A percentile compares a stretch with the other conserved stretches of the same genome.
Evolutionary conservation across 352 stramenopile species (phyloP).

Genomic region (Thraustochytrium striatum): DNA sequence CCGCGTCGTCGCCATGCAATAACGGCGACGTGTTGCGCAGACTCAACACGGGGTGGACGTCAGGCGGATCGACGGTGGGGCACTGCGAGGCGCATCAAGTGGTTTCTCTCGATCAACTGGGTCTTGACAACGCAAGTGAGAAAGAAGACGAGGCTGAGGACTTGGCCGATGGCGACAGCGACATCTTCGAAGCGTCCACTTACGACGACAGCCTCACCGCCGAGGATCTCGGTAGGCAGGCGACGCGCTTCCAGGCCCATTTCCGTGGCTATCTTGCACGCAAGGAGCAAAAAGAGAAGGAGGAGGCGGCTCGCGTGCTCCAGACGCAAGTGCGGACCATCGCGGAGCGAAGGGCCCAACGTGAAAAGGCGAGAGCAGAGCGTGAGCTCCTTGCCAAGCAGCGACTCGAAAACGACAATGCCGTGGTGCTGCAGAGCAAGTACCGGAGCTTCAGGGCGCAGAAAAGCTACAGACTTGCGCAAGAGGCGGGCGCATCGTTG

Average conservation of each 20-base stretch:
- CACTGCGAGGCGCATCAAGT: background rate
- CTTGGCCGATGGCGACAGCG: background rate
- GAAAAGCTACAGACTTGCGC: no score
- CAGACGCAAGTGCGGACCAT: slow-evolving; percentile 6
- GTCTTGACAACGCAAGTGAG: background rate
- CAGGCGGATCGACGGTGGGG: background rate
- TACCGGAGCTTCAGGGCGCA: background rate
- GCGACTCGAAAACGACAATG: background rate
- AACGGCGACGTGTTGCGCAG: background rate
- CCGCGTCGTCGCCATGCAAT: background rate
- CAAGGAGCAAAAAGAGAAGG: background rate
- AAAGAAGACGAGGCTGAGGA: background rate
- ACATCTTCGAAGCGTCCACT: background rate
- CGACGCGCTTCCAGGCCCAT: slow-evolving; percentile 26
- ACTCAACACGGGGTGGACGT: background rate
- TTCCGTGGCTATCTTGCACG: slow-evolving; percentile 1
- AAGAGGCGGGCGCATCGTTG: no score
- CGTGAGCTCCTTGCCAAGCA: no score
- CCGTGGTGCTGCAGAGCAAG: slow-evolving; percentile 21
- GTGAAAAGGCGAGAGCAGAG: background rate
- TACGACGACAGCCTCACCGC: background rate
- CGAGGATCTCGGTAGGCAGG: no score
- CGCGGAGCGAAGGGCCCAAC: background rate
- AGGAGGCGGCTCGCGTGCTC: slow-evolving; percentile 13
- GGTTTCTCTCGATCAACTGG: background rate